Conservation (phyloP, 2,329 filamentous ascomycete species). For the Fusarium incarnatum region DNA sequence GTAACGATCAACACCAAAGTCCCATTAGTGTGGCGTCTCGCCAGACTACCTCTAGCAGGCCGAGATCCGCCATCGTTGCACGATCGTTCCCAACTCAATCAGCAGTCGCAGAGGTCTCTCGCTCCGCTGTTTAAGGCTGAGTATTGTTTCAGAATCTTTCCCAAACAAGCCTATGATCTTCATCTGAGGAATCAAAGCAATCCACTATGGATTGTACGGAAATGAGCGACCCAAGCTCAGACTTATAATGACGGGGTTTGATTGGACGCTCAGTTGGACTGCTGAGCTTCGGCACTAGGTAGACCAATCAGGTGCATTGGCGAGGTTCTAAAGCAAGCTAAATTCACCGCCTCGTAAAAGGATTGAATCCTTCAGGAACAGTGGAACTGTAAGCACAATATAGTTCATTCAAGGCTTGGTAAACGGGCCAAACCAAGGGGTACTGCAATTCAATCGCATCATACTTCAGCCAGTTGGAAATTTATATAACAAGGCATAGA, state of each 20-base stretch:
- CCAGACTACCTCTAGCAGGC: neutral
- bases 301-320: neutral
- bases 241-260: neutral
- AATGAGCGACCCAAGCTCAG: neutral
- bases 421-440: neutral
- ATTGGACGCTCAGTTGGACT: neutral
- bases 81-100: neutral
- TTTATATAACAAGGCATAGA: neutral
- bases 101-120: neutral
- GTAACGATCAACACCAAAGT: neutral
- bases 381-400: neutral
- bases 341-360: neutral
- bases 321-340: neutral
- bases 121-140: neutral
- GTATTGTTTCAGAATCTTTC: neutral
- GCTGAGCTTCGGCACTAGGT: neutral
- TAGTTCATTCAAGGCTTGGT: neutral
- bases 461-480: neutral
- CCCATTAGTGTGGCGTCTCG: neutral
- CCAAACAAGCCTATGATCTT: neutral
- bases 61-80: neutral
- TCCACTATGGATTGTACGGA: neutral
- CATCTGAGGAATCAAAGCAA: neutral
- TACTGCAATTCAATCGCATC: neutral
- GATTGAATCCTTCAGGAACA: neutral